These are phyloP conservation scores for Penicillium longicatenatum DNA, from an alignment of 495 filamentous ascomycete species.

Conservation along the genomic window DNA sequence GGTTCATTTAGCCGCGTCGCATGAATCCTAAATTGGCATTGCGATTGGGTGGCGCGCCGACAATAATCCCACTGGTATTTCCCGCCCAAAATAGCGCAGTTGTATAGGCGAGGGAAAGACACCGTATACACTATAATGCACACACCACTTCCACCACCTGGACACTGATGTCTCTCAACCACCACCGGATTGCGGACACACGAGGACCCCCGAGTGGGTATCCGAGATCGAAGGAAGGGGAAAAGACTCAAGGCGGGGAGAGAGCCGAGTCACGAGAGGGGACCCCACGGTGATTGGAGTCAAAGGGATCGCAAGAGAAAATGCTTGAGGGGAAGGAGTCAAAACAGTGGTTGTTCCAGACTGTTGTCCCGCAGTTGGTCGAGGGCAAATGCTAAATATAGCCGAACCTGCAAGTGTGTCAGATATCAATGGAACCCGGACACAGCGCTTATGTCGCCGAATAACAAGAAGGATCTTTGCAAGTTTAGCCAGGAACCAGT, in stretches of 20 bases:
- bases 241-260: constrained; percentile 3
- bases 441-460: constrained; percentile 26
- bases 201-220: constrained; percentile 8
- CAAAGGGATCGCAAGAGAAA: constrained; percentile 8
- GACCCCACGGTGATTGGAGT: constrained; percentile 16
- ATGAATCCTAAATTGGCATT: constrained; percentile 44
- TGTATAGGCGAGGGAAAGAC: not conserved
- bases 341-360: constrained; percentile 26
- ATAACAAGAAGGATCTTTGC: not conserved
- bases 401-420: constrained; percentile 37
- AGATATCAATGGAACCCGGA: constrained; percentile 29
- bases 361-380: constrained; percentile 29
- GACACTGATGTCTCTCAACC: not conserved
- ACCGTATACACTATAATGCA: not conserved
- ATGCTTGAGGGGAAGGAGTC: constrained; percentile 11
- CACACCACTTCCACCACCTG: constrained; percentile 5
- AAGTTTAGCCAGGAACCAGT: not conserved
- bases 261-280: constrained; percentile 17
- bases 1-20: constrained; percentile 31
- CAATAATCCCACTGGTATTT: constrained; percentile 25
- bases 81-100: not conserved
- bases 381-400: constrained; percentile 45
- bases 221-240: constrained; percentile 20
- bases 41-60: constrained; percentile 35
- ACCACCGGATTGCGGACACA: constrained; percentile 7